phyloP scores from a whole-genome alignment of 306 rosid genomes.

The Inga leiocalycina region DNA sequence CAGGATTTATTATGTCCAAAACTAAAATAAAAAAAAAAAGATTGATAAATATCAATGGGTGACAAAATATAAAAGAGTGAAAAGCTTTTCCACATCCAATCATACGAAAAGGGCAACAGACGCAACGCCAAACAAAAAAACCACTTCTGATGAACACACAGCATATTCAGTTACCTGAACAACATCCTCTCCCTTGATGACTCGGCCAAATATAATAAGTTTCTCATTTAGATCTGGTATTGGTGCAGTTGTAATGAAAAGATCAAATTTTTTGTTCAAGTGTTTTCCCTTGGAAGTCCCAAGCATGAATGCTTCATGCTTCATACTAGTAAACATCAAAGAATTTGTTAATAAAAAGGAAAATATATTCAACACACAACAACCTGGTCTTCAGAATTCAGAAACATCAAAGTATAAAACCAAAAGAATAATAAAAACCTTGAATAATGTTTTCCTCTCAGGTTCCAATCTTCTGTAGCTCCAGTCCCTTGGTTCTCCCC shows the following conservation, averaged over 20 bases:
- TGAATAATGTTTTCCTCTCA: conserved; percentile 71
- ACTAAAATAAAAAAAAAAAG: background rate
- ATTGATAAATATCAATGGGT: background rate
- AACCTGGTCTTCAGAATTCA: background rate
- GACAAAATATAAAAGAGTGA: background rate
- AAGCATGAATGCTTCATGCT: conserved; percentile 92
- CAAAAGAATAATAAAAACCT: conserved; percentile 40
- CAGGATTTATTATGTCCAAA: background rate
- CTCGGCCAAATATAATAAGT: conserved; percentile 83
- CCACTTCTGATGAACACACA: conserved; percentile 1
- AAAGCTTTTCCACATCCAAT: background rate
- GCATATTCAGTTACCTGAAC: conserved; percentile 72
- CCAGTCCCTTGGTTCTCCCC: conserved; percentile 67
- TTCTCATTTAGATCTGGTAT: conserved; percentile 90
- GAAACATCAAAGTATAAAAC: conserved; percentile 15
- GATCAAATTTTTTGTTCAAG: conserved; percentile 72
- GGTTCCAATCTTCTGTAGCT: conserved; percentile 81
- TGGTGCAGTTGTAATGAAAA: conserved; percentile 95
- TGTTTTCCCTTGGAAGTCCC: conserved; percentile 87
- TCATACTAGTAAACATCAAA: conserved; percentile 58
- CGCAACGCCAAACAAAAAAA: background rate
- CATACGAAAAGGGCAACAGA: background rate
- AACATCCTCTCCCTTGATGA: conserved; percentile 92
- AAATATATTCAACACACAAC: conserved; percentile 7
- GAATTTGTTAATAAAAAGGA: conserved; percentile 24